Base-by-base conservation (phyloP, 805 yeast genomes). In the Sugiyamaella marilandica region DNA sequence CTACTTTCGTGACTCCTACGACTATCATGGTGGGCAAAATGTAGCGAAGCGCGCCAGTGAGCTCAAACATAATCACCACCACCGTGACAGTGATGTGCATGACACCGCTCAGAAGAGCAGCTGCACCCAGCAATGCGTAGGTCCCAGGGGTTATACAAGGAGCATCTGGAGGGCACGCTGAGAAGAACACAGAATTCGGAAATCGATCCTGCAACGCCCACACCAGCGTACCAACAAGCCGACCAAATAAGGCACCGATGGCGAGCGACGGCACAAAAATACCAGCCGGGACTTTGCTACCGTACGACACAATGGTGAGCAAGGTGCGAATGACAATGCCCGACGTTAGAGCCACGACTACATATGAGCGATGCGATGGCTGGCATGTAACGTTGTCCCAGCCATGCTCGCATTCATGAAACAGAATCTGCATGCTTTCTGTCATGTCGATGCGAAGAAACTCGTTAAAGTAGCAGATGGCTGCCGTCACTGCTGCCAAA, bases 1-100 rank as follows among this genome's bases (percentile, higher is more conserved):
- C 82, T 35, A 82, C 70, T 62, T 87, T 87, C 1, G 98, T 91
- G 9, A 84, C 80, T 1, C 96, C 92, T 1, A 94, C 96, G 0
- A 89, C 95, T 49, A 94, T 85, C 99, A 94, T 94, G 0, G 96
- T 87, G 1, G 99, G 99, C 10, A 95, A 78, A 55, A 94, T 87
- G 65, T 88, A 94, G 47, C 85, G 80, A 51, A 91, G 73, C 0
- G 99, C 99, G 32, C 99, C 99, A 0, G 99, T 94, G 51, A 94
- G 72, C 70, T 94, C 84, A 70, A 90, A 88, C 95, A 94, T 90
- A 41, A 95, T 85, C 13, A 94, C 87, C 1, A 91, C 98, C 18
- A 92, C 97, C 0, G 98, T 84, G 9, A 94, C 84, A 0, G 97
- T 88, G 55, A 94, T 73, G 64, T 92, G 91, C 24, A 97, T 94